A percentile compares a stretch with the other conserved stretches of the same genome.
Evolutionary conservation across 768 basidiomycete genomes (phyloP).

Genomic region (Goffeauzyma gilvescens): DNA sequence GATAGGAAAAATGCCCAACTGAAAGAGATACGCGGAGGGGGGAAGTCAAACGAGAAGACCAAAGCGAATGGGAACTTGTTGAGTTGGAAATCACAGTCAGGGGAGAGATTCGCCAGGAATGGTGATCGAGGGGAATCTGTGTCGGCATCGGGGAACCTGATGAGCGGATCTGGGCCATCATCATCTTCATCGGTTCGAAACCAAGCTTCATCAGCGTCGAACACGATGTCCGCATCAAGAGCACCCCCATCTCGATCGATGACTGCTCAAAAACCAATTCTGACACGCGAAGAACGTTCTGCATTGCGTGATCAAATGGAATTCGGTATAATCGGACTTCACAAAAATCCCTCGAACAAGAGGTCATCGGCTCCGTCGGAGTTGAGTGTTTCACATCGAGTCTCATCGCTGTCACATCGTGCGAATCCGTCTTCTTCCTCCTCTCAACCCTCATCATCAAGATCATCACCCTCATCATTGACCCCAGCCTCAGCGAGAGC

Average conservation of each 20-base stretch:
- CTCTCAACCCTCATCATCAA: neutral
- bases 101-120: neutral
- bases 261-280: neutral
- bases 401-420: neutral
- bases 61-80: neutral
- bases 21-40: neutral
- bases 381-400: too few species aligned
- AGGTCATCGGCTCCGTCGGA: too few species aligned
- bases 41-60: neutral
- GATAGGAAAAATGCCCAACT: slow-evolving; percentile 1
- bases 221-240: neutral
- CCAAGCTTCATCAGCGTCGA: neutral
- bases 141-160: neutral
- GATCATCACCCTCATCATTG: neutral
- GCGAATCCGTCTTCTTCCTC: neutral
- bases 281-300: slow-evolving; percentile 3
- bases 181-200: neutral
- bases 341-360: too few species aligned
- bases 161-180: too few species aligned
- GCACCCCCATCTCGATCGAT: neutral
- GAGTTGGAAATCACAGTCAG: neutral
- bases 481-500: neutral
- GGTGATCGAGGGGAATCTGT: neutral
- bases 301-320: slow-evolving; percentile 2
- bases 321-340: slow-evolving; percentile 6